Percentiles rank a stretch among this genome's conserved stretches.
phyloP scores from a whole-genome alignment of 2,329 filamentous ascomycete genomes.

The Colletotrichum cuscutae region DNA sequence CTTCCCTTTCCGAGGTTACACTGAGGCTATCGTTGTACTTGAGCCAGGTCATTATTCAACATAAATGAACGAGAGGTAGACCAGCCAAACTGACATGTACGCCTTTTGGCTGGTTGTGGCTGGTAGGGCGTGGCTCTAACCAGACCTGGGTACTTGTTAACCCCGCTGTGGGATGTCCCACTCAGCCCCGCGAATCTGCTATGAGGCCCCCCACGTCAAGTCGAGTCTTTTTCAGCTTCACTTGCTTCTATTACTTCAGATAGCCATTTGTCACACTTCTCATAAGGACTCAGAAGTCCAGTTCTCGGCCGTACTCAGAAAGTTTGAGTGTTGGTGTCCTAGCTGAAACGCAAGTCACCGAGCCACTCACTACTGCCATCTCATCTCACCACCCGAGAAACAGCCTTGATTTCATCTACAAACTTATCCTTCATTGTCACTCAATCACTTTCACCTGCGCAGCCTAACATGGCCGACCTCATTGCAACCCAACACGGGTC shows the following conservation, averaged over 20 bases:
- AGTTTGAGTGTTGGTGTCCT: not conserved
- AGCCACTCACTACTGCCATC: not conserved
- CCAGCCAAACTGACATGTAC: not conserved
- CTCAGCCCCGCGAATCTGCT: constrained; percentile 14
- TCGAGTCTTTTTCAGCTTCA: constrained; percentile 6
- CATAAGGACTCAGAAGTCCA: not conserved
- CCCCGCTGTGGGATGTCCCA: constrained; percentile 18
- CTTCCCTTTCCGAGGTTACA: not conserved
- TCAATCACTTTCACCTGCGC: not conserved
- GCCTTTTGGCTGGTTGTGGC: not conserved
- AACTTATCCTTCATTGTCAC: not conserved
- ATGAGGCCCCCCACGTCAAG: not conserved
- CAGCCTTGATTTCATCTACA: not conserved
- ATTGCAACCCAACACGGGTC: not conserved
- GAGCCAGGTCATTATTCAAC: not conserved
- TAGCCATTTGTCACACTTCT: not conserved
- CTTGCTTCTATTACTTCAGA: not conserved
- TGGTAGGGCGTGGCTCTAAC: constrained; percentile 22
- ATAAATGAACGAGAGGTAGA: no score
- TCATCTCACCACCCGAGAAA: not conserved
- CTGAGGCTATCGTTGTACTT: not conserved
- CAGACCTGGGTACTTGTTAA: not conserved
- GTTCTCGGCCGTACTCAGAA: not conserved
- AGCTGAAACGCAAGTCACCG: constrained; percentile 5
- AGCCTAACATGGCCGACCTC: constrained; percentile 20